phyloP scores from a whole-genome alignment of 495 filamentous ascomycete genomes.

The Daldinia grandis region DNA sequence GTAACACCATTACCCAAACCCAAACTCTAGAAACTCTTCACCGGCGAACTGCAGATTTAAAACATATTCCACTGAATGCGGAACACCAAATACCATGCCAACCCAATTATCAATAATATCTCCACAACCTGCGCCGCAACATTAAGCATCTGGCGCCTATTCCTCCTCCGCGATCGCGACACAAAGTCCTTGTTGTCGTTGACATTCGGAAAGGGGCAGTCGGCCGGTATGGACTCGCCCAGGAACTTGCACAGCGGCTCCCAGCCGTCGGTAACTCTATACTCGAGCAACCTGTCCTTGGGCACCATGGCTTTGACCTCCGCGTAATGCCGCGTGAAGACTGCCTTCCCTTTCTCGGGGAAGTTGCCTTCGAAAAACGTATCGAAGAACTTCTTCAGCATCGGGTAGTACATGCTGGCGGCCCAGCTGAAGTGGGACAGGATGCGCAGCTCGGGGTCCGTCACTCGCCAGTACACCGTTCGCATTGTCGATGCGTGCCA shows the following conservation, averaged over 20 bases:
- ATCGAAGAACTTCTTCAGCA: constrained; percentile 67
- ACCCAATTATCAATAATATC: constrained; percentile 12
- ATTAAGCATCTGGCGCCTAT: constrained; percentile 70
- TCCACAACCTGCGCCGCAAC: constrained; percentile 60
- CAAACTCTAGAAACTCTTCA: too few relatives aligned
- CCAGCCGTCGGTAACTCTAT: constrained; percentile 72
- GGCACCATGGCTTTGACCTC: constrained; percentile 46
- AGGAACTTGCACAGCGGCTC: constrained; percentile 73
- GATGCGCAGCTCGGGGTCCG: constrained; percentile 62
- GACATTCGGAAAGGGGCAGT: constrained; percentile 53
- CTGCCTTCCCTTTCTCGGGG: constrained; percentile 29
- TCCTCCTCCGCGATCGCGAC: constrained; percentile 64
- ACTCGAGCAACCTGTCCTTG: constrained; percentile 62
- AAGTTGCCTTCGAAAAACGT: constrained; percentile 48
- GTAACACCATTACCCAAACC: too few relatives aligned
- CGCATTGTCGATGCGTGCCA: constrained; percentile 56
- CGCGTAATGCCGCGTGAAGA: constrained; percentile 42
- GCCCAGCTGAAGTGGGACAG: constrained; percentile 64
- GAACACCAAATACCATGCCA: constrained; percentile 36
- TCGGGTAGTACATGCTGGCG: constrained; percentile 66
- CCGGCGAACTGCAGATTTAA: too few relatives aligned
- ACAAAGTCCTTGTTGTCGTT: constrained; percentile 65
- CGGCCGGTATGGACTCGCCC: constrained; percentile 64
- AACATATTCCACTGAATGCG: constrained; percentile 34
- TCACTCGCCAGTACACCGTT: constrained; percentile 63